phyloP scores from a whole-genome alignment of 495 filamentous ascomycete genomes.

The Penicillium verhagenii region DNA sequence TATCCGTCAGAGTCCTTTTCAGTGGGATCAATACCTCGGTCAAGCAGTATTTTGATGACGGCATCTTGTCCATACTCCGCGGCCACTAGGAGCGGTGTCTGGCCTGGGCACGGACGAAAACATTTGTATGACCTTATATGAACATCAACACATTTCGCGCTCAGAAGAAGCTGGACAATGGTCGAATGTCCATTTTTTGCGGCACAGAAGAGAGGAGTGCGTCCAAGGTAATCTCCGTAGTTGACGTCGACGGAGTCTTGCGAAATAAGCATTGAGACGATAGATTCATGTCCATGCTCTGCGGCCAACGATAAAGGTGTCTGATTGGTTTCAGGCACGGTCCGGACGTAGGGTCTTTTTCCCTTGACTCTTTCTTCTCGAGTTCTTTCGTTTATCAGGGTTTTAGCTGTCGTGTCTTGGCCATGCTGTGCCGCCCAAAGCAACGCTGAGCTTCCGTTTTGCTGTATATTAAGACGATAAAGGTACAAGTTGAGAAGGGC shows the following conservation, averaged over 20 bases:
- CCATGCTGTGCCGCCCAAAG: neutral
- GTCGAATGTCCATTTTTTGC: too few relatives aligned
- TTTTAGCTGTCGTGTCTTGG: neutral
- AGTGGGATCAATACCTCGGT: neutral
- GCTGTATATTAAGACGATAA: neutral
- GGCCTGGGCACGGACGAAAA: too few relatives aligned
- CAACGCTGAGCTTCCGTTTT: neutral
- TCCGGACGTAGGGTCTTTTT: too few relatives aligned
- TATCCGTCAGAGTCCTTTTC: neutral
- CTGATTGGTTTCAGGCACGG: neutral
- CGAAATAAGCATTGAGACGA: too few relatives aligned
- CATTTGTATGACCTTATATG: too few relatives aligned
- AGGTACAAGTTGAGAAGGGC: neutral
- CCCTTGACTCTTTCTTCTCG: too few relatives aligned
- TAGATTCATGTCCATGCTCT: too few relatives aligned
- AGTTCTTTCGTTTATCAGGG: neutral
- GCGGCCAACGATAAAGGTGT: too few relatives aligned
- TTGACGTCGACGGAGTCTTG: too few relatives aligned
- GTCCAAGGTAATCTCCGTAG: too few relatives aligned
- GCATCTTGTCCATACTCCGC: neutral
- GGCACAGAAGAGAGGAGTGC: too few relatives aligned
- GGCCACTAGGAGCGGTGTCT: neutral
- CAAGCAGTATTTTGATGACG: neutral
- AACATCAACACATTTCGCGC: neutral
- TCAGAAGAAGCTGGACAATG: neutral